Percentiles rank a stretch among this genome's conserved stretches.
phyloP scores from a whole-genome alignment of 208 protist species.

The Acanthamoeba castellanii region DNA sequence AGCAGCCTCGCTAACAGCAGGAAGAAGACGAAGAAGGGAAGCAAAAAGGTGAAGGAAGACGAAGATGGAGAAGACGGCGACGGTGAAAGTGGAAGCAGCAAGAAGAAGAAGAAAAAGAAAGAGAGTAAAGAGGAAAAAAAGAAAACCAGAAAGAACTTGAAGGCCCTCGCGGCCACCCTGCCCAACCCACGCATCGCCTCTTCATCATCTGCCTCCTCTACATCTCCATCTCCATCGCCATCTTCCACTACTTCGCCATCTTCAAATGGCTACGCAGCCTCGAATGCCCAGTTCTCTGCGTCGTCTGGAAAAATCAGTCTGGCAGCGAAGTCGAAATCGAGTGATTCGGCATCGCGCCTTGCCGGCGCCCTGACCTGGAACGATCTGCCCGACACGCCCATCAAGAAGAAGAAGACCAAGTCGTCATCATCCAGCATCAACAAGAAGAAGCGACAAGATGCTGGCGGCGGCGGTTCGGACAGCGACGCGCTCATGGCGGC shows the following conservation, averaged over 20 bases:
- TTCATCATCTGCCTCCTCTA: too few species aligned
- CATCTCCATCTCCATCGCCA: too few species aligned
- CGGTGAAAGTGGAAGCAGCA: neutral
- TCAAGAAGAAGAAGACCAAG: neutral
- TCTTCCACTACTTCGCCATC: too few species aligned
- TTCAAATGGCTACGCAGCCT: neutral
- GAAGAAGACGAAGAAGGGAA: neutral
- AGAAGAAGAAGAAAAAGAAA: constrained; percentile 59
- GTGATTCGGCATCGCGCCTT: neutral
- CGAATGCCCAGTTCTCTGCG: neutral
- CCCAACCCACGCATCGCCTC: too few species aligned
- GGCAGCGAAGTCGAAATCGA: neutral
- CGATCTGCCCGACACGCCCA: neutral
- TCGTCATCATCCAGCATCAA: too few species aligned
- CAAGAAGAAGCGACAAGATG: neutral
- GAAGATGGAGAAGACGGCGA: neutral
- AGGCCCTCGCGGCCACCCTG: neutral
- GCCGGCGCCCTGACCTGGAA: neutral
- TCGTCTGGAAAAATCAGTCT: neutral
- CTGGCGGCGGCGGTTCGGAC: neutral
- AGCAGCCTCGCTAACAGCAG: neutral
- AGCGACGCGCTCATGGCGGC: neutral
- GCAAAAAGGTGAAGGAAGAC: neutral
- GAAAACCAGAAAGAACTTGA: neutral
- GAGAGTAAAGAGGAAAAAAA: neutral